Base-by-base conservation (phyloP, 257 asterid genomes). In the Primulina huaijiensis region DNA sequence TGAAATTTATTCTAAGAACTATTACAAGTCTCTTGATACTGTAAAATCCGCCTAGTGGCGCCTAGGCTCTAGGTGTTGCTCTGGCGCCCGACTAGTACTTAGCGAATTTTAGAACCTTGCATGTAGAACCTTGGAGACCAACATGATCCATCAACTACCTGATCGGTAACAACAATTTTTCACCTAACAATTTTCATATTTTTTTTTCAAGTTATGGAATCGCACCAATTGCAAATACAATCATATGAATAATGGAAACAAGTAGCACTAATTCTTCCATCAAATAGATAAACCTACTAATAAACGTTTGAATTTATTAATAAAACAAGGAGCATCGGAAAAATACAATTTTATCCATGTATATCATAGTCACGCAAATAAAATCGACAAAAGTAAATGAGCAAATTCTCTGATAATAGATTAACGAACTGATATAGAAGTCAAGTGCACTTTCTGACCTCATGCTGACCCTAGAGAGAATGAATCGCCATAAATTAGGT, bases 321-420 rank as follows among this genome's bases (percentile, higher is more conserved):
- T 55, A 8, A 68, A 55, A 33, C 65, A 55, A 50, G 33, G 37
- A 37, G 30, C 35, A 55, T 19, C 46, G 55, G 14, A 64, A 63
- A 31, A 37, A 38, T 34, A 53, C 43, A 65, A 57, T 53, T 25
- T 17, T 23, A 38, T 55, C 67, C 50, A 19, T 43, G 20, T 9
- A 58, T 9, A 21, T 37, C 68, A 61, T 4, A 3, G 25, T 64
- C 46, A 11, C 11, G 35, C 31, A 1, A 14, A 33, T 25, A 16
- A 20, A 62, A 62, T 60, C 6, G 2, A 53, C 9, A 37, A 71
- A 40, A n/a, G 17, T 29, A 59, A 38, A 59, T 57, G 56, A 20
- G 14, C 3, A 29, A 8, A 65, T 40, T 10, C 57, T 60, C 68
- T 43, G 6, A 6, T 50, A 67, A 20, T 17, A 27, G 31, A 8